These are phyloP conservation scores for Jamesozyma piceae DNA, from an alignment of 805 yeast species.

Conservation along the genomic window DNA sequence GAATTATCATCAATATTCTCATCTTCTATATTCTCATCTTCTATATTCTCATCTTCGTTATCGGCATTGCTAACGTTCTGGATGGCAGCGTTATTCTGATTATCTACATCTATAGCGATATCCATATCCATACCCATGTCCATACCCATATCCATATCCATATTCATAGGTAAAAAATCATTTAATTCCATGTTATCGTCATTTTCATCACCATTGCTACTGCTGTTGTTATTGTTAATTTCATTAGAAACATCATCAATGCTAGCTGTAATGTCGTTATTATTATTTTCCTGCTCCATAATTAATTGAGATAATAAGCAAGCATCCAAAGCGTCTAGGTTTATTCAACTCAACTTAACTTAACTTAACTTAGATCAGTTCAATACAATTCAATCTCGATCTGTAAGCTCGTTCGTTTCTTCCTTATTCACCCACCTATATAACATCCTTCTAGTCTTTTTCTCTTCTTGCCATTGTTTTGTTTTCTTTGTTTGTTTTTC, in stretches of 20 bases:
- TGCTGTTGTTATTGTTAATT: not conserved
- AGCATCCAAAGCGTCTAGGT: not conserved
- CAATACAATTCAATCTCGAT: no score
- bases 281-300: not conserved
- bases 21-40: not conserved
- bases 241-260: not conserved
- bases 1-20: no score
- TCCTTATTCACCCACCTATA: no score
- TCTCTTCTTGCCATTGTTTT: no score
- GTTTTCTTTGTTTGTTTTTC: no score
- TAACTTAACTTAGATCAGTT: no score
- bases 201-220: not conserved
- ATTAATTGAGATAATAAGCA: not conserved
- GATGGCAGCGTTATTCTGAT: not conserved
- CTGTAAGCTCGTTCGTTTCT: no score
- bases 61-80: no score
- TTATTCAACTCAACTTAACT: no score
- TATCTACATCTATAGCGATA: not conserved
- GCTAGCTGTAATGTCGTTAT: not conserved
- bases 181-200: not conserved
- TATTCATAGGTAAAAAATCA: not conserved
- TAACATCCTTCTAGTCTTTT: no score
- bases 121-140: not conserved
- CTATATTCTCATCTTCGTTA: constrained; percentile 5
- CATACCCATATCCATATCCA: not conserved